Evolutionary conservation across 2,329 filamentous ascomycete species (phyloP).

Genomic region (Trichoderma asperellum): DNA sequence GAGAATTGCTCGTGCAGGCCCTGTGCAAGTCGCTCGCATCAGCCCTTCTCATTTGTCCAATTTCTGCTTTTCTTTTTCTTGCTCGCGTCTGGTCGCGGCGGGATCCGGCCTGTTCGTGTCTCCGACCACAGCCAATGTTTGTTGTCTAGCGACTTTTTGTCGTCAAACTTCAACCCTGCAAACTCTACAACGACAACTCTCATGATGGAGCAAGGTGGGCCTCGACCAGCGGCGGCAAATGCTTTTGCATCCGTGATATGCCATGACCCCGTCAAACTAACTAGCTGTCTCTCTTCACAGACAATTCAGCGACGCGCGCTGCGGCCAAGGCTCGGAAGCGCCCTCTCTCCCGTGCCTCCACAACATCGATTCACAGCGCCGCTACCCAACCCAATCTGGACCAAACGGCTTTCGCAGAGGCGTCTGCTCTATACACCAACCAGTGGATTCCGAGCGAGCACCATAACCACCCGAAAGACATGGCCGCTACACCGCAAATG

Average conservation of each 20-base stretch:
- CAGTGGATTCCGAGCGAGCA: slow-evolving; percentile 56
- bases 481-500: slow-evolving; percentile 51
- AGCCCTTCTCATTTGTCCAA: slow-evolving; percentile 21
- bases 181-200: slow-evolving; percentile 39
- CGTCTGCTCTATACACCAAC: slow-evolving; percentile 50
- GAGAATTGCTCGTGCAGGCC: slow-evolving; percentile 29
- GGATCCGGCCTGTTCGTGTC: slow-evolving; percentile 35
- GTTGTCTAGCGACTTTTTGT: slow-evolving; percentile 40
- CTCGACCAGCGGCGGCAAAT: slow-evolving; percentile 15
- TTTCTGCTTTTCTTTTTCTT: slow-evolving; percentile 26
- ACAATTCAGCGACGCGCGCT: slow-evolving; percentile 40
- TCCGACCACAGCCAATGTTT: slow-evolving; percentile 46
- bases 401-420: slow-evolving; percentile 49
- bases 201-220: slow-evolving; percentile 46
- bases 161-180: slow-evolving; percentile 36
- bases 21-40: slow-evolving; percentile 30
- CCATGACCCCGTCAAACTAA: slow-evolving; percentile 1
- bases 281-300: slow-evolving; percentile 21
- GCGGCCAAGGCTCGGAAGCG: slow-evolving; percentile 52
- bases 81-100: slow-evolving; percentile 31
- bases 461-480: slow-evolving; percentile 50
- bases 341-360: slow-evolving; percentile 59
- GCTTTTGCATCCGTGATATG: neutral
- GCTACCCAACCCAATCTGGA: slow-evolving; percentile 57
- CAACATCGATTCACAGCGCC: slow-evolving; percentile 59